Percentiles rank a stretch among this genome's conserved stretches.
Evolutionary conservation across 2,329 filamentous ascomycete species (phyloP).

Genomic region (Fusarium goolgardi): DNA sequence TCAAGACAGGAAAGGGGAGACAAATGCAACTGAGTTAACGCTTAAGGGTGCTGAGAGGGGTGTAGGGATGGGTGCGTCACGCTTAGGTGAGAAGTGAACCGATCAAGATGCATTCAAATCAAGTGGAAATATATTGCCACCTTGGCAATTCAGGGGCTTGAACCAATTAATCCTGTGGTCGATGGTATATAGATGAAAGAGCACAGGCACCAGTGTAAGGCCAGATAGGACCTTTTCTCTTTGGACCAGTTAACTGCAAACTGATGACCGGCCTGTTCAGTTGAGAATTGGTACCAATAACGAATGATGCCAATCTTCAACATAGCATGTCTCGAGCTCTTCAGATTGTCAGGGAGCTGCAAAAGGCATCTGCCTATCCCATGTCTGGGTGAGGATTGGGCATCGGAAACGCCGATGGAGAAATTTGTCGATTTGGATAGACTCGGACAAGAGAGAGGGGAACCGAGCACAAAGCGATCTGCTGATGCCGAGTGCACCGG

Average conservation of each 20-base stretch:
- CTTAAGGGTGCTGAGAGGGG: not conserved
- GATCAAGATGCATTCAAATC: not conserved
- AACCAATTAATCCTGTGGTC: not conserved
- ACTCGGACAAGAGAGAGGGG: not conserved
- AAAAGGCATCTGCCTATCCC: not conserved
- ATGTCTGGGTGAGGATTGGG: not conserved
- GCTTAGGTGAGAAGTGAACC: not conserved
- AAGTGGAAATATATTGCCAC: not conserved
- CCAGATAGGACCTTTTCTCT: not conserved
- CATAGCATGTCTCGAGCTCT: not conserved
- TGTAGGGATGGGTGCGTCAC: not conserved
- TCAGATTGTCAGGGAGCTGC: not conserved
- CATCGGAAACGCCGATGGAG: slow-evolving; percentile 23
- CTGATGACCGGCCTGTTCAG: not conserved
- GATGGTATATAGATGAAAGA: not conserved
- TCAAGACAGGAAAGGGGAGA: not conserved
- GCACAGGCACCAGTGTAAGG: not conserved
- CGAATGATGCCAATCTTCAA: slow-evolving; percentile 5
- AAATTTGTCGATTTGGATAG: slow-evolving; percentile 7
- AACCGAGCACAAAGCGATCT: not conserved
- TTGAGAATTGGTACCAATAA: not conserved
- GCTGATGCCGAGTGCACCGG: slow-evolving; percentile 4
- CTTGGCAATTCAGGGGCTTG: not conserved
- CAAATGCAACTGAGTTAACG: not conserved
- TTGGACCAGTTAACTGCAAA: not conserved